Percentiles rank a stretch among this genome's conserved stretches.
Conservation (phyloP, 2,329 filamentous ascomycete species). For the Curvularia sp. region DNA sequence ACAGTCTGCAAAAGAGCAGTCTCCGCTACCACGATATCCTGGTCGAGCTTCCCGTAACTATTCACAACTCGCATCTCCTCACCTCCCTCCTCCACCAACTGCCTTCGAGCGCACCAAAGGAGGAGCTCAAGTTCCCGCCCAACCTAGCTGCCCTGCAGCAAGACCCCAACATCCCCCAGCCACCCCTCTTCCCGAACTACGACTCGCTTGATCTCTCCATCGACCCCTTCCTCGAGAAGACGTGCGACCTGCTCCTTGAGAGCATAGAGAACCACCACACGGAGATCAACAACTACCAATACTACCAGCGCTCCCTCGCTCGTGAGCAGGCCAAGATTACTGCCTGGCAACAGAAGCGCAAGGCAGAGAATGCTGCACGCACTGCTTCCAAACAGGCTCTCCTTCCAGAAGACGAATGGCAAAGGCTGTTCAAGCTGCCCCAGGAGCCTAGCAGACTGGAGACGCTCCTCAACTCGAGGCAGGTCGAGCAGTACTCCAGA, state of each 20-base stretch:
- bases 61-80: constrained; percentile 97
- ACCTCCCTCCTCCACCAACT: constrained; percentile 95
- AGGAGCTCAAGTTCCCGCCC: constrained; percentile 76
- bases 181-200: constrained; percentile 83
- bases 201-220: constrained; percentile 91
- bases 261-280: constrained; percentile 98
- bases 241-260: constrained; percentile 92
- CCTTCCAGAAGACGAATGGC: constrained; percentile 97
- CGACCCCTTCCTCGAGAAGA: constrained; percentile 98
- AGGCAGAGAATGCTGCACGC: constrained; percentile 89
- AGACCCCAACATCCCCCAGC: constrained; percentile 64
- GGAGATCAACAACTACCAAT: constrained; percentile 98
- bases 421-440: constrained; percentile 96
- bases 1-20: constrained; percentile 90
- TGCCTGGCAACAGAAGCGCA: constrained; percentile 95
- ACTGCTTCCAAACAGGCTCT: constrained; percentile 84
- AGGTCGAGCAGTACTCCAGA: constrained; percentile 97
- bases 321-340: constrained; percentile 97
- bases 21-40: constrained; percentile 94
- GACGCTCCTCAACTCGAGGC: constrained; percentile 91
- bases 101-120: constrained; percentile 69
- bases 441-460: constrained; percentile 92
- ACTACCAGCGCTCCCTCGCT: constrained; percentile 91
- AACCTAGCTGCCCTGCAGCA: constrained; percentile 80
- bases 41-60: constrained; percentile 82